A percentile compares a stretch with the other conserved stretches of the same genome.
These are phyloP conservation scores for Choricystis sp. DNA, from an alignment of 139 green algal species.

Conservation along the genomic window DNA sequence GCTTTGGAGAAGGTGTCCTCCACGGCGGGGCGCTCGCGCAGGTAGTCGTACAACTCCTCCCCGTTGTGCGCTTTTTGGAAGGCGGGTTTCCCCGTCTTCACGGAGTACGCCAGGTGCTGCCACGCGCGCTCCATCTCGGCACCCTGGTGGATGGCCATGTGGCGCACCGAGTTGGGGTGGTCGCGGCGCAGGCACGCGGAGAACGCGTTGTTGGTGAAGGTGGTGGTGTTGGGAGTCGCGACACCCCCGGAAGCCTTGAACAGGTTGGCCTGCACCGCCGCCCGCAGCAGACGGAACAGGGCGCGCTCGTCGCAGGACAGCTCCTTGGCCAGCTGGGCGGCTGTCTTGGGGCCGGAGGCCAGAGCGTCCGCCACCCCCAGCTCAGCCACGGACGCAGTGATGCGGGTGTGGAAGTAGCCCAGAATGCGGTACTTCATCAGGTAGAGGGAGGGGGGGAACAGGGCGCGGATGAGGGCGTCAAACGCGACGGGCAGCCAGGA, in stretches of 20 bases:
- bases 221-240: not conserved
- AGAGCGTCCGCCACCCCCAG: not conserved
- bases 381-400: not conserved
- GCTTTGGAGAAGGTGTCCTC: not conserved
- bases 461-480: not conserved
- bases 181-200: not conserved
- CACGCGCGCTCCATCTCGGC: conserved; percentile 1
- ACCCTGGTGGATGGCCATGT: not conserved
- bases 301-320: not conserved
- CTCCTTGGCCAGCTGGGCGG: not conserved
- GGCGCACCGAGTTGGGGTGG: conserved; percentile 4
- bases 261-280: not conserved
- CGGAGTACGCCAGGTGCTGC: not conserved
- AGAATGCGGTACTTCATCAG: not conserved
- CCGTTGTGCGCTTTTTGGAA: conserved; percentile 63
- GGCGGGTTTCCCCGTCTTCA: not conserved
- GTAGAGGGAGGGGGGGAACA: not conserved
- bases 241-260: not conserved
- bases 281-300: conserved; percentile 5
- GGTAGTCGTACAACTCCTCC: conserved; percentile 12
- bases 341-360: not conserved
- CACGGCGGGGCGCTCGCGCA: not conserved
- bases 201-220: conserved; percentile 5
- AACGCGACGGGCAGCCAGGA: not conserved
- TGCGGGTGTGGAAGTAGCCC: not conserved